Base-by-base conservation (phyloP, 73 alveolate species). In the Tetrahymena borealis region DNA sequence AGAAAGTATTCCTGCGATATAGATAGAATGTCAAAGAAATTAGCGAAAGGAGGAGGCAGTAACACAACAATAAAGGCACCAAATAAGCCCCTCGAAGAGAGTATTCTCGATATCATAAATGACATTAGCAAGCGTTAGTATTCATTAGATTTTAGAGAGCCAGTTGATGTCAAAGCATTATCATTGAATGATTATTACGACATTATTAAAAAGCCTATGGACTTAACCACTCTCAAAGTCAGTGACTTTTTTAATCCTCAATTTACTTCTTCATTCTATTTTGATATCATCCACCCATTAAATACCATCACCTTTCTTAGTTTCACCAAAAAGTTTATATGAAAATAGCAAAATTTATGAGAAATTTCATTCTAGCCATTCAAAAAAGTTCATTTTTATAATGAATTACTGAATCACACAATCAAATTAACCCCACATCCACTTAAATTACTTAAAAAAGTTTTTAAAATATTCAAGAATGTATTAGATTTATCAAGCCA, bases 151-250 rank as follows among this genome's bases (percentile, higher is more conserved):
- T 94, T 94, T 93, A 41, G 97, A 38, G 31, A 33, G 9, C 97
- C 97, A 32, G 97, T 94, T 10, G 97, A 94, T 41, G 91, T 38
- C 12, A 92, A 95, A 94, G 91, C 92, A 15, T 90, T 95, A 39
- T 94, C 94, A 18, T 91, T 95, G 41, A 91, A 41, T 43, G 97
- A 95, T 78, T 95, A 95, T 60, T 95, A 96, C 11, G 90, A 39
- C 15, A 95, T 95, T 13, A 93, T 95, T 78, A 94, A 95, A 78
- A 94, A 94, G 91, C 97, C 97, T 39, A 95, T 95, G 97, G 97
- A 95, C 93, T 39, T 95, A 60, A 79, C 97, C 77, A 95, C 97
- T 31, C 91, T 95, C 42, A 60, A 60, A 60, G 85, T 60, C 85
- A 9, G 85, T 60, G 85, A n/a, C 85, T 60, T 60, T 60, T 60